Percentiles rank a stretch among this genome's conserved stretches.
Evolutionary conservation across 75 land plant genomes (phyloP).

Genomic region (Ceratopteris richardii): DNA sequence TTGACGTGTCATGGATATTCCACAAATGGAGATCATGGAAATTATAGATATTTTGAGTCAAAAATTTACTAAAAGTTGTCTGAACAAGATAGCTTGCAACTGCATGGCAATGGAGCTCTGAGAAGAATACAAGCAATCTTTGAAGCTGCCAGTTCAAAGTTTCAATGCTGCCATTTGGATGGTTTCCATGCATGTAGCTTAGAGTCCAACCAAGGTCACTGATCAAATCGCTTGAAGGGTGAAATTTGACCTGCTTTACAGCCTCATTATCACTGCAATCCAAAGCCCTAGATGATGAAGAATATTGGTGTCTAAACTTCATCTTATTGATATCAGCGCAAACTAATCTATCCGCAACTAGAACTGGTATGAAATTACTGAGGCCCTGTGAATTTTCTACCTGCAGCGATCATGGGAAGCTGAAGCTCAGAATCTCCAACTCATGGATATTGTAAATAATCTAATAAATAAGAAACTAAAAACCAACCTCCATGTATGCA

Average conservation of each 20-base stretch:
- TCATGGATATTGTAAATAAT: no score
- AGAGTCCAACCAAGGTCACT: constrained; percentile 79
- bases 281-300: neutral
- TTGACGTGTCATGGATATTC: no score
- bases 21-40: no score
- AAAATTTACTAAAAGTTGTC: constrained; percentile 2
- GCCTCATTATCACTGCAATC: neutral
- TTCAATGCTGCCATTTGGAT: neutral
- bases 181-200: constrained; percentile 9
- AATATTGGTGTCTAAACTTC: constrained; percentile 21
- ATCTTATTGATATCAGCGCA: constrained; percentile 50
- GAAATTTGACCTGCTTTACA: constrained; percentile 11
- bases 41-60: no score
- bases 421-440: no score
- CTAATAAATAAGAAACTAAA: neutral
- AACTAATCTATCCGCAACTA: constrained; percentile 48
- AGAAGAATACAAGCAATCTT: constrained; percentile 7
- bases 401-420: constrained; percentile 30
- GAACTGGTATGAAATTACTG: constrained; percentile 72
- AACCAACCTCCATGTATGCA: constrained; percentile 78
- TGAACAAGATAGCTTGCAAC: constrained; percentile 12
- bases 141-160: constrained; percentile 7
- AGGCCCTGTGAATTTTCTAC: constrained; percentile 73
- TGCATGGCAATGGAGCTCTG: neutral
- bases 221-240: constrained; percentile 33